phyloP scores from a whole-genome alignment of 768 basidiomycete species.

The Trametes cinnabarina region DNA sequence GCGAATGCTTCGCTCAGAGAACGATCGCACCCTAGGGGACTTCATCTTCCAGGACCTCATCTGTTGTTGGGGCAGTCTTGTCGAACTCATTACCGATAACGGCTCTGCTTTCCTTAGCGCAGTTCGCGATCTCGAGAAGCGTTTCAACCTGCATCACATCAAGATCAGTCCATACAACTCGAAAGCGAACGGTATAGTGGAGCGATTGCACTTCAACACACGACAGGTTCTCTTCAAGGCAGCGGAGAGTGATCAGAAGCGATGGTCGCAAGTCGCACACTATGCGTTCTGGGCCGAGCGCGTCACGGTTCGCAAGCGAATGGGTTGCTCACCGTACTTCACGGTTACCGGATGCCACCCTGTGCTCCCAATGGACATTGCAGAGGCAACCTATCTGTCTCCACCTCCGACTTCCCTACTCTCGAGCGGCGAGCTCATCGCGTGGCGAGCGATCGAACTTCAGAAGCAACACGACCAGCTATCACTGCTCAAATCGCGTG shows the following conservation, averaged over 20 bases:
- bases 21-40: constrained; percentile 24
- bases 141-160: constrained; percentile 37
- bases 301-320: constrained; percentile 28
- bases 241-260: constrained; percentile 14
- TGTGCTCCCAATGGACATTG: constrained; percentile 22
- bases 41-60: constrained; percentile 38
- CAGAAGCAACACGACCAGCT: neutral
- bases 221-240: constrained; percentile 37
- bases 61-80: constrained; percentile 39
- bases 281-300: constrained; percentile 38
- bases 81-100: constrained; percentile 43
- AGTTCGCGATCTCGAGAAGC: constrained; percentile 22
- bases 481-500: neutral
- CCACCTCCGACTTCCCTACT: constrained; percentile 11
- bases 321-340: constrained; percentile 34
- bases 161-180: constrained; percentile 43
- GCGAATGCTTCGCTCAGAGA: constrained; percentile 30
- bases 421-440: constrained; percentile 4
- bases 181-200: constrained; percentile 38
- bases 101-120: constrained; percentile 29
- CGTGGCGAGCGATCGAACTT: constrained; percentile 1
- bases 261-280: constrained; percentile 24
- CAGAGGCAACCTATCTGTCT: constrained; percentile 18
- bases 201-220: constrained; percentile 32
- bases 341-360: constrained; percentile 20